These are phyloP conservation scores for Centaurea solstitialis DNA, from an alignment of 129 eudicot genomes.

Conservation along the genomic window DNA sequence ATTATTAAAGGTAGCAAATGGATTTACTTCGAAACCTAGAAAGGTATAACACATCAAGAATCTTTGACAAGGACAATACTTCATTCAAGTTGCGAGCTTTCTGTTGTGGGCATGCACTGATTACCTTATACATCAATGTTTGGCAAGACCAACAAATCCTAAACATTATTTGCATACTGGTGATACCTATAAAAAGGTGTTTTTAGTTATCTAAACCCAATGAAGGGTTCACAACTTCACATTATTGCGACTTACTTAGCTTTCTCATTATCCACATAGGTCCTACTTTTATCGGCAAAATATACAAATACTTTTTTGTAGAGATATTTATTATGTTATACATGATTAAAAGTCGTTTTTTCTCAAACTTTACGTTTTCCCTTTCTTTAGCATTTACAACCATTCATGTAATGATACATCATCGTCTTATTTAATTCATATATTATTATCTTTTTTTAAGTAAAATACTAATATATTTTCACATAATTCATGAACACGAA, in stretches of 20 bases:
- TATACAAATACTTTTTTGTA: background rate
- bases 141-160: background rate
- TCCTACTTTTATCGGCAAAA: background rate
- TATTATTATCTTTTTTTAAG: too few relatives aligned
- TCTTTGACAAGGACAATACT: conserved; percentile 6
- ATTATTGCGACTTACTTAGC: conserved; percentile 8
- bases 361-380: background rate
- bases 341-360: background rate
- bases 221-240: background rate
- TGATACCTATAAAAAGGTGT: background rate
- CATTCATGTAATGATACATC: background rate
- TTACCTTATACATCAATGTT: conserved; percentile 1
- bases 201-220: background rate
- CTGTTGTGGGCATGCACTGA: conserved; percentile 7
- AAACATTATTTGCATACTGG: background rate
- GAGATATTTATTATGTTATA: conserved; percentile 8
- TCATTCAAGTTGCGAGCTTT: background rate
- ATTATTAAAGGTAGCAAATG: conserved; percentile 22
- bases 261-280: background rate
- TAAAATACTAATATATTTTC: too few relatives aligned
- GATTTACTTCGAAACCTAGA: conserved; percentile 17
- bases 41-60: conserved; percentile 27
- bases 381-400: too few relatives aligned
- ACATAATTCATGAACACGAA: too few relatives aligned
- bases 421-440: background rate